Evolutionary conservation across 352 stramenopile species (phyloP), one percentile per base, ranked within the genome.

Genomic region (Phytophthora pinifolia): DNA sequence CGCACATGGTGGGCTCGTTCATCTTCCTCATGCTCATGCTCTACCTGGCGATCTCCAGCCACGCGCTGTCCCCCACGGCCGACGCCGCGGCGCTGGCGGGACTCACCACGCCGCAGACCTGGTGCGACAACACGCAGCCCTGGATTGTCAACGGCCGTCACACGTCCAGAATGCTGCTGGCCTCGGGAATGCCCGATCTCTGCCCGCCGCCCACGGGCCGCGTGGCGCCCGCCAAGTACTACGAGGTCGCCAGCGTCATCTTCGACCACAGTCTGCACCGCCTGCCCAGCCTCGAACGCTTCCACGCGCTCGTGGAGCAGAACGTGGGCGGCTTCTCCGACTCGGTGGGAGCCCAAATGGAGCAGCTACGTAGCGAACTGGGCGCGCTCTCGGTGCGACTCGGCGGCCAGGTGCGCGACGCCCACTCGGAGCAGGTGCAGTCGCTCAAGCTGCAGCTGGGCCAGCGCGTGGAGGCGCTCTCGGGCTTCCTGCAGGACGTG

Each of bases 231-330:
- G 52, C 49, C 48, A 82, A 74, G 39, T 86, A 92, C 72, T 89
- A 87, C 58, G 77, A 92, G 39, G 74, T 94, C 30, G 82, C 84
- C 37, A 87, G 78, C 54, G 74, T 81, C 31, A 83, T 92, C 54
- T 86, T 94, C 46, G 82, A 89, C 57, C 79, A 91, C 79, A 92
- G 80, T 46, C 63, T 94, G 54, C 82, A 90, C 57, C 84, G 88
- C 39, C 84, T 94, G 45, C 84, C 84, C 42, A 92, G 82, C 64
- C 65, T 94, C 18, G 78, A 89, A 54, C 81, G 79, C 41, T 84
- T 94, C 54, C 83, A 94, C 58, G 58, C 72, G 20, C 67, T 94
- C 25, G 64, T 91, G 17, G 84, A 89, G 58, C 52, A 73, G 47
- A 86, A 94, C 41, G 70, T 88, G 22, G 82, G 79, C 47, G 84